phyloP scores from a whole-genome alignment of 495 filamentous ascomycete genomes.

The Bombardia bombarda region DNA sequence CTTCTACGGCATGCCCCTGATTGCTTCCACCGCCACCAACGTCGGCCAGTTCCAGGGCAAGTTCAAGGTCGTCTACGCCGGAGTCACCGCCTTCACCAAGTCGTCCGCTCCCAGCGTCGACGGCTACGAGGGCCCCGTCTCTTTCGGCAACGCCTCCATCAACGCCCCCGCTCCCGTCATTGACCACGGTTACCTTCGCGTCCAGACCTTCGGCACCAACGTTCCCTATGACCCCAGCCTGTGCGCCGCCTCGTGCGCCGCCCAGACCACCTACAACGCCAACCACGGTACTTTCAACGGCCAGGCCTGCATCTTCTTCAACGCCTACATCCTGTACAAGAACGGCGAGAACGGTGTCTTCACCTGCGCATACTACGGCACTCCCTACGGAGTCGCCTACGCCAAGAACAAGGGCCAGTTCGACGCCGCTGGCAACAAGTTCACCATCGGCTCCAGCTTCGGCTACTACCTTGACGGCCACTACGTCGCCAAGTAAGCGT shows the following conservation, averaged over 20 bases:
- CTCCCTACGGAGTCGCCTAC: neutral
- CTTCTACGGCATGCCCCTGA: conserved; percentile 36
- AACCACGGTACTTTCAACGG: conserved; percentile 18
- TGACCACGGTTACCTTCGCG: conserved; percentile 32
- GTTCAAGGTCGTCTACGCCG: conserved; percentile 38
- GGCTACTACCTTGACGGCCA: conserved; percentile 7
- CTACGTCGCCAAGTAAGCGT: conserved; percentile 1
- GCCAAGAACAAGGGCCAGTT: conserved; percentile 13
- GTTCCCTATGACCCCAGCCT: conserved; percentile 28
- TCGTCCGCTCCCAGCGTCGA: conserved; percentile 15
- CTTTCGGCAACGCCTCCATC: conserved; percentile 32
- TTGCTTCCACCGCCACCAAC: conserved; percentile 24
- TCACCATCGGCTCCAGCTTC: conserved; percentile 6
- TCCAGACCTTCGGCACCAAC: conserved; percentile 29
- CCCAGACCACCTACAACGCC: conserved; percentile 32
- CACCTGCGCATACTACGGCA: conserved; percentile 11
- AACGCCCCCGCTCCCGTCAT: conserved; percentile 25
- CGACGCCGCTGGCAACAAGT: conserved; percentile 4
- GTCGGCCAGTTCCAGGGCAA: conserved; percentile 36
- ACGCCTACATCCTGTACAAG: conserved; percentile 36
- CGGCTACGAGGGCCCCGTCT: conserved; percentile 21
- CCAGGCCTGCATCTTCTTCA: conserved; percentile 40
- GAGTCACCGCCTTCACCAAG: conserved; percentile 35
- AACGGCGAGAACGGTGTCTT: conserved; percentile 21
- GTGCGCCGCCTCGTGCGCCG: conserved; percentile 33